Conservation (phyloP, 768 basidiomycete species). For the Trichaptum fuscoviolaceum region DNA sequence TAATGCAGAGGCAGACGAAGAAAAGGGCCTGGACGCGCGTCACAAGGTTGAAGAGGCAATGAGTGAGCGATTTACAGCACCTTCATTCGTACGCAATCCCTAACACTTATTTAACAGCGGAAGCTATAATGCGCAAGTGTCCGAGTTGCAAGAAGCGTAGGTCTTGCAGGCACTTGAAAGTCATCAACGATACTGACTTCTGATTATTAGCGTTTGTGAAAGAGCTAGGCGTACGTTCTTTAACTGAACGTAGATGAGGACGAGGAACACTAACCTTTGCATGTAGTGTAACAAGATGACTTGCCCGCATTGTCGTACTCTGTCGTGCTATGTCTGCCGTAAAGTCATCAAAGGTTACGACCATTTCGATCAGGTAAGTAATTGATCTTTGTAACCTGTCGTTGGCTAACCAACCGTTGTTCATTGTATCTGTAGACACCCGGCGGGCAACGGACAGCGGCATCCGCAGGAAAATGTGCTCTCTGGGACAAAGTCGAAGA, state of each 20-base stretch:
- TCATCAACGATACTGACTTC: conserved; percentile 8
- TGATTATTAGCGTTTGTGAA: conserved; percentile 66
- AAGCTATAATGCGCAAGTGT: conserved; percentile 82
- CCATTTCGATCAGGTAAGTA: conserved; percentile 54
- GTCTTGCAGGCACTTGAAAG: conserved; percentile 15
- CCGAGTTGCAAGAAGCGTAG: conserved; percentile 79
- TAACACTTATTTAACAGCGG: conserved; percentile 36
- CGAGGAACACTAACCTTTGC: not conserved
- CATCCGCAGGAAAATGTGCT: conserved; percentile 44
- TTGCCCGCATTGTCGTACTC: conserved; percentile 62
- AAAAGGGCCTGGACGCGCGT: conserved; percentile 65
- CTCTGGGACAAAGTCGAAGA: conserved; percentile 67
- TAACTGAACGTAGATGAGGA: not conserved
- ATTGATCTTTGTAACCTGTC: conserved; percentile 10
- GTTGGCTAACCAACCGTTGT: conserved; percentile 2
- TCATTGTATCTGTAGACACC: conserved; percentile 17
- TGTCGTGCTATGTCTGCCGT: conserved; percentile 85
- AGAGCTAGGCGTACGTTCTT: conserved; percentile 57
- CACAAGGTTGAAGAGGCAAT: conserved; percentile 91
- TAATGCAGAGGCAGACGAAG: conserved; percentile 62
- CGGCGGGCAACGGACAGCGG: conserved; percentile 13
- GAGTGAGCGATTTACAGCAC: conserved; percentile 44
- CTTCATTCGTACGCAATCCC: not conserved
- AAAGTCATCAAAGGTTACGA: conserved; percentile 69
- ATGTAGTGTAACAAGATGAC: conserved; percentile 88